A percentile compares a stretch with the other conserved stretches of the same genome.
These are phyloP conservation scores for Begonia peltatifolia DNA, from an alignment of 306 rosid species.

Conservation along the genomic window DNA sequence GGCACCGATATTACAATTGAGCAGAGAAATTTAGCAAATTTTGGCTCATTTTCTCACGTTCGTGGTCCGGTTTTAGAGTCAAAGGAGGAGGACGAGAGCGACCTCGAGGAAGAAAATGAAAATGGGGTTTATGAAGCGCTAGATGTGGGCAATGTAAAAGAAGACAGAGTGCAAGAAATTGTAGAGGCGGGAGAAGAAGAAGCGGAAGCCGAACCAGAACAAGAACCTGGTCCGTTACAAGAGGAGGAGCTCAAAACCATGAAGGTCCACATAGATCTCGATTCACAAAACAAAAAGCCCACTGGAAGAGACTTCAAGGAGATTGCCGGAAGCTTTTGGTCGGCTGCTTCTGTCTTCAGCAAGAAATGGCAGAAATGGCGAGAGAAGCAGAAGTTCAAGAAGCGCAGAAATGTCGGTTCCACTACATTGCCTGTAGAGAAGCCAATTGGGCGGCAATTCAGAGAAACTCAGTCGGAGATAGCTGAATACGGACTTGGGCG, in stretches of 20 bases:
- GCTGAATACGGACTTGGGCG: constrained; percentile 97
- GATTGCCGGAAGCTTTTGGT: constrained; percentile 94
- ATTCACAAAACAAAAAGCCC: constrained; percentile 58
- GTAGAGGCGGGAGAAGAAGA: constrained; percentile 25
- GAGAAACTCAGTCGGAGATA: constrained; percentile 97
- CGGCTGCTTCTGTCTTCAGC: constrained; percentile 95
- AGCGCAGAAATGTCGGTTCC: constrained; percentile 65
- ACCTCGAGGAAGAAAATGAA: constrained; percentile 8
- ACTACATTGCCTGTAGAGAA: constrained; percentile 82
- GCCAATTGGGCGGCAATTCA: constrained; percentile 79
- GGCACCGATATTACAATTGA: constrained; percentile 25
- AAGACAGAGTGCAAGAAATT: constrained; percentile 54
- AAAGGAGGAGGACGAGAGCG: constrained; percentile 31
- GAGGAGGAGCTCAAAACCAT: constrained; percentile 55
- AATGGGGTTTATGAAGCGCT: constrained; percentile 34
- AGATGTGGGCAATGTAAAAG: constrained; percentile 25
- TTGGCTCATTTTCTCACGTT: constrained; percentile 30
- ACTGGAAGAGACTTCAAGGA: constrained; percentile 77
- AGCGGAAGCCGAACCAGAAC: constrained; percentile 4
- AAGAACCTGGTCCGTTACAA: constrained; percentile 4
- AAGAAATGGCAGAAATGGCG: constrained; percentile 96
- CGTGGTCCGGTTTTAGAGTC: constrained; percentile 45
- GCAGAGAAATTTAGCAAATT: constrained; percentile 14
- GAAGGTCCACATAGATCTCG: constrained; percentile 94
- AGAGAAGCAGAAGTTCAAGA: constrained; percentile 90